Evolutionary conservation across 257 asterid genomes (phyloP).

Genomic region (Salvia rosmarinus): DNA sequence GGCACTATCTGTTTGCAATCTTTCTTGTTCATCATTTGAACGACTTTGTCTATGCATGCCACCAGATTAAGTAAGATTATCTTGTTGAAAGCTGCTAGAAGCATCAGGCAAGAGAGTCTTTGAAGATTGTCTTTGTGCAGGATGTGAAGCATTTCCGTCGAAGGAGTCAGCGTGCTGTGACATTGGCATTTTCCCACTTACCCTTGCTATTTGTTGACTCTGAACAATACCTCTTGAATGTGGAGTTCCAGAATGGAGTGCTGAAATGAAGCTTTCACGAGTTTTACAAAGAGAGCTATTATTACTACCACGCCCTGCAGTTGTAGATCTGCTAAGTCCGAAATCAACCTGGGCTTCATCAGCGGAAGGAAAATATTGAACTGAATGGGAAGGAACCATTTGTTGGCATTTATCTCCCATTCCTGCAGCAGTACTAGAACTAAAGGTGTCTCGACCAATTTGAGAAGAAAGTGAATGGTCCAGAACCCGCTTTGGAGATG

Average conservation of each 20-base stretch:
- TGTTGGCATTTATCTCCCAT: slow-evolving; percentile 48
- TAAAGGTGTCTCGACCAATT: slow-evolving; percentile 40
- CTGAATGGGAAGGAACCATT: slow-evolving; percentile 37
- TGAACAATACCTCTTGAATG: slow-evolving; percentile 45
- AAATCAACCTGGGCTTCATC: slow-evolving; percentile 44
- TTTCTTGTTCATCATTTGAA: slow-evolving; percentile 40
- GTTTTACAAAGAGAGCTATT: slow-evolving; percentile 40
- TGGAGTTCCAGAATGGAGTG: slow-evolving; percentile 49
- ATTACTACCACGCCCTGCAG: slow-evolving; percentile 36
- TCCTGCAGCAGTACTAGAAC: slow-evolving; percentile 39
- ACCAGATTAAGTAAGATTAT: slow-evolving; percentile 41
- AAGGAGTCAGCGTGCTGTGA: slow-evolving; percentile 40
- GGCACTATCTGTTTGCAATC: slow-evolving; percentile 37
- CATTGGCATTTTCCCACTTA: slow-evolving; percentile 45
- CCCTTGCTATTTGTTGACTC: slow-evolving; percentile 45
- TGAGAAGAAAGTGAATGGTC: too few relatives aligned
- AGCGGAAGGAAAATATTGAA: slow-evolving; percentile 42
- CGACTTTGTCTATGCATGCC: slow-evolving; percentile 35
- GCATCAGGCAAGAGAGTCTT: slow-evolving; percentile 45
- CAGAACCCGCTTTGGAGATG: slow-evolving; percentile 51
- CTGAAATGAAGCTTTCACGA: slow-evolving; percentile 46
- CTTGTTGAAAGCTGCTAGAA: slow-evolving; percentile 33
- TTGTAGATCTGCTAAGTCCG: slow-evolving; percentile 39
- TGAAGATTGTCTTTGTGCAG: slow-evolving; percentile 42
- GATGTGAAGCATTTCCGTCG: slow-evolving; percentile 36